These are phyloP conservation scores for Calocera viscosa DNA, from an alignment of 768 basidiomycete species.

Conservation along the genomic window DNA sequence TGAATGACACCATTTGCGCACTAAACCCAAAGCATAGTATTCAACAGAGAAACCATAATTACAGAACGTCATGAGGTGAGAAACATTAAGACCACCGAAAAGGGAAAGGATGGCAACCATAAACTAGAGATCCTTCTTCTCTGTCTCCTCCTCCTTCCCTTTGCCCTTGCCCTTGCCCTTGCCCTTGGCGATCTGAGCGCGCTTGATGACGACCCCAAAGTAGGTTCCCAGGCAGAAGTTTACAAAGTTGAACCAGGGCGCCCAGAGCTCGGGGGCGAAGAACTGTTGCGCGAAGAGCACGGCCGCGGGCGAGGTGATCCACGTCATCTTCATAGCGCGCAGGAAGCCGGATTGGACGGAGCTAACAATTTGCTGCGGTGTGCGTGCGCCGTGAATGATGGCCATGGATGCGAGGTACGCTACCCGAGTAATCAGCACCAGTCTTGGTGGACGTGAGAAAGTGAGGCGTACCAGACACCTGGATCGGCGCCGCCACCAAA, in stretches of 20 bases:
- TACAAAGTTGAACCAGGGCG: constrained; percentile 71
- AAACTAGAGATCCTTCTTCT: neutral
- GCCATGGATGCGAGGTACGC: constrained; percentile 72
- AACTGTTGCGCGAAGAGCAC: constrained; percentile 68
- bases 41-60: neutral
- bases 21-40: neutral
- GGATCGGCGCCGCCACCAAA: constrained; percentile 63
- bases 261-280: constrained; percentile 75
- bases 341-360: constrained; percentile 64
- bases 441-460: neutral
- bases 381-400: constrained; percentile 66
- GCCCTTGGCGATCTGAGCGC: constrained; percentile 47
- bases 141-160: constrained; percentile 10
- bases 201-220: constrained; percentile 55
- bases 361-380: constrained; percentile 47
- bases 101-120: neutral
- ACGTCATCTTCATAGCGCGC: constrained; percentile 65
- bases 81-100: neutral
- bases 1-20: neutral
- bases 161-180: constrained; percentile 15
- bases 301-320: constrained; percentile 65
- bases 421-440: constrained; percentile 18
- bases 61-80: neutral
- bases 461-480: constrained; percentile 40
- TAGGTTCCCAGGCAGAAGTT: constrained; percentile 63